Base-by-base conservation (phyloP, 768 basidiomycete genomes). In the Leucocoprinus leucothites region DNA sequence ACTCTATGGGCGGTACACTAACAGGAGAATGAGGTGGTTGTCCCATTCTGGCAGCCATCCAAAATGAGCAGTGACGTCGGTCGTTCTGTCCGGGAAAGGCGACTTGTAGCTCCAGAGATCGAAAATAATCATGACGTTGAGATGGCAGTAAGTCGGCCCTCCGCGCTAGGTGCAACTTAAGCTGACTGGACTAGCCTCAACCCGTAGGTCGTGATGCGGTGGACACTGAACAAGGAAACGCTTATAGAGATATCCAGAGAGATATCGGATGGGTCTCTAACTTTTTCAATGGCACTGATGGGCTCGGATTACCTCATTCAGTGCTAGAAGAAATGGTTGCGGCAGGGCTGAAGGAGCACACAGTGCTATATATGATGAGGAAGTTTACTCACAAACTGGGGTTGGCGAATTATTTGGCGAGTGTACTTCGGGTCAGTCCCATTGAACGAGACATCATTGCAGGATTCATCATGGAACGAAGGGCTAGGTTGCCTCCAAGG, bases 271-370 rank as follows among this genome's bases (percentile, higher is more conserved):
- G 51, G 51, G 42, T 53, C 6, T 34, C 28, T 19, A 18, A 41
- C 4, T 44, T 53, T 19, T 53, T 53, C 42, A 53, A 53, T 16
- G 25, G 1, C 6, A 2, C 19, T 14, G 19, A 9, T 9, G 31
- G 43, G 2, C 22, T 35, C 11, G 44, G n/a, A 19, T n/a, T 53
- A 9, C 51, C 51, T 24, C 13, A n/a, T 13, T 4, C 16, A n/a
- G 14, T 45, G 8, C 9, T 53, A 9, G 24, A 31, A 26, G 51
- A 53, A 45, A 22, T 45, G 42, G 42, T 53, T 7, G 51, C 43
- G 11, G 51, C 51, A 18, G 51, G 51, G 9, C 44, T 53, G 41
- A 53, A 53, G 21, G 22, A 53, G 31, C 44, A 44, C 18, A 53
- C 51, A 3, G 13, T 53, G 16, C 43, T 35, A 3, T 25, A 53